Conservation (phyloP, 495 filamentous ascomycete genomes). For the Melanomma pulvis-pyrius region DNA sequence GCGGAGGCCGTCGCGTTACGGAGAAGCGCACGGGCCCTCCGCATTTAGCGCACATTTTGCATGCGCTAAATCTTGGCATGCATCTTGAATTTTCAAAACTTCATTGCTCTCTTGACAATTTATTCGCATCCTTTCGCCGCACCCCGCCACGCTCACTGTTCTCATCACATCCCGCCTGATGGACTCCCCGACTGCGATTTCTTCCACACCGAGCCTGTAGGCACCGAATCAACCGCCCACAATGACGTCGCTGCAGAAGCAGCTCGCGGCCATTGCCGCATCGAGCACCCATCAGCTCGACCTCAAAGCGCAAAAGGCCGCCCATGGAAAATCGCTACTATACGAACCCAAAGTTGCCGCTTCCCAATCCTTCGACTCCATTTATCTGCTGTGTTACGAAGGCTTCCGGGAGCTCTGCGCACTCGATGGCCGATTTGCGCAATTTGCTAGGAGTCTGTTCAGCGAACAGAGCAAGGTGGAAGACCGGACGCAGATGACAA, state of each 20-base stretch:
- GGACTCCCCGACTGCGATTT: not conserved
- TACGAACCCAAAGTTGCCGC: conserved; percentile 82
- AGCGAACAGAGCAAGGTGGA: conserved; percentile 86
- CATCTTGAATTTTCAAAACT: conserved; percentile 4
- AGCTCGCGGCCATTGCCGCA: conserved; percentile 47
- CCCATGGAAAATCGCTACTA: conserved; percentile 88
- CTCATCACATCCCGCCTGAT: not conserved
- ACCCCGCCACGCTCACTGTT: not conserved
- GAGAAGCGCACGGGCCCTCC: conserved; percentile 4
- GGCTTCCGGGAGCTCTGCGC: conserved; percentile 88
- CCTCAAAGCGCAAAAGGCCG: conserved; percentile 82
- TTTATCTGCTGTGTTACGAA: conserved; percentile 83
- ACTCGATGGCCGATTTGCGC: conserved; percentile 73
- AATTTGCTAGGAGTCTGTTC: conserved; percentile 75
- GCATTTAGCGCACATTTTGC: not conserved
- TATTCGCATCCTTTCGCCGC: not conserved
- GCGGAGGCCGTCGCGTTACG: not conserved
- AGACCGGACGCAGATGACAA: conserved; percentile 82
- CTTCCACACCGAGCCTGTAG: not conserved
- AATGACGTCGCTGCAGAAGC: conserved; percentile 46
- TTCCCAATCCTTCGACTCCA: conserved; percentile 81
- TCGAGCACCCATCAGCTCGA: conserved; percentile 62
- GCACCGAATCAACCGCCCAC: not conserved
- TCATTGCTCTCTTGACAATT: not conserved
- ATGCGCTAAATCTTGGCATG: conserved; percentile 15